Evolutionary conservation across 352 stramenopile genomes (phyloP).

Genomic region (Pythium plurisporium): DNA sequence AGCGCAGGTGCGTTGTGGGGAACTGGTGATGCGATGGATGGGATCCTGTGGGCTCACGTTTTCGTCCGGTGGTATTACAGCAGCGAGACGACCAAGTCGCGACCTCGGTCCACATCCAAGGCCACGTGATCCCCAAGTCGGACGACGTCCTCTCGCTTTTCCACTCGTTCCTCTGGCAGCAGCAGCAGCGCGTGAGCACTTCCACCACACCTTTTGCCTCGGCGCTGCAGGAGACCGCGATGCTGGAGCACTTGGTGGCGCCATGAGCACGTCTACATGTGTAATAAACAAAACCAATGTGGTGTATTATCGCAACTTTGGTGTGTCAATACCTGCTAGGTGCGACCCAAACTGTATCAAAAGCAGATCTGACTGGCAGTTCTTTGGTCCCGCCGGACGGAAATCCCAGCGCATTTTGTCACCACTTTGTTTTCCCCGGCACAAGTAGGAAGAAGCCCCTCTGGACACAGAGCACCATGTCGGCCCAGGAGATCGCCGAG

Average conservation of each 20-base stretch:
- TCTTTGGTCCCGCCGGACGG: too few species aligned
- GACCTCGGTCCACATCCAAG: constrained; percentile 64
- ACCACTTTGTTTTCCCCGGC: constrained; percentile 3
- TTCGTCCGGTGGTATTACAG: constrained; percentile 8
- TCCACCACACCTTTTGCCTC: constrained; percentile 14
- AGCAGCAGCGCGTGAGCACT: constrained; percentile 20
- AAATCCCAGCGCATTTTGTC: constrained; percentile 5
- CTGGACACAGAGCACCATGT: constrained; percentile 41
- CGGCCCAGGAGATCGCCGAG: constrained; percentile 77
- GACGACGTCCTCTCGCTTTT: constrained; percentile 45
- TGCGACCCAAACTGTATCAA: too few species aligned
- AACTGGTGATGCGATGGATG: too few species aligned
- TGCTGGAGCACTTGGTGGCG: not conserved
- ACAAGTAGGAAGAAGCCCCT: not conserved
- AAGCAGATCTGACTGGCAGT: not conserved
- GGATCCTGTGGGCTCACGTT: not conserved
- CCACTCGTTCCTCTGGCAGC: constrained; percentile 42
- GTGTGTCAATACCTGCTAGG: too few species aligned
- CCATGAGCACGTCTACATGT: not conserved
- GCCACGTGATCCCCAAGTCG: constrained; percentile 78
- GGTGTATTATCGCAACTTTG: not conserved
- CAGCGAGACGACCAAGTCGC: constrained; percentile 40
- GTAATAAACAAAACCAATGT: constrained; percentile 9
- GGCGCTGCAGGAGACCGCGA: constrained; percentile 10
- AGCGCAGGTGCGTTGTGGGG: constrained; percentile 40